These are phyloP conservation scores for Adiantum capillusveneris DNA, from an alignment of 75 land plant species.

Conservation along the genomic window DNA sequence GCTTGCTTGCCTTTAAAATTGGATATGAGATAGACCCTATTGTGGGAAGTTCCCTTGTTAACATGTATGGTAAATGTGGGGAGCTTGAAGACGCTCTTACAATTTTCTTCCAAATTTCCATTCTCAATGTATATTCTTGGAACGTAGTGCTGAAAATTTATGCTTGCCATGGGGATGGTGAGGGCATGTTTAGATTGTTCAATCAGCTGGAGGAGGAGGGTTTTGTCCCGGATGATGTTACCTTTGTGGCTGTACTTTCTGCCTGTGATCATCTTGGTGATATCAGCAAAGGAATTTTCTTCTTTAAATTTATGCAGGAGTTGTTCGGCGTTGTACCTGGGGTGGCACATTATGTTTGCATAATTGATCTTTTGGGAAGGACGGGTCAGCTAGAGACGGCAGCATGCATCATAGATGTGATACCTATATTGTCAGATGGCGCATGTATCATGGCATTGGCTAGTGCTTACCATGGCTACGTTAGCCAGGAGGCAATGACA, in stretches of 20 bases:
- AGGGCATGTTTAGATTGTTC: slow-evolving; percentile 1
- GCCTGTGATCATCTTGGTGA: slow-evolving; percentile 30
- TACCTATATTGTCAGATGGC: too few species aligned
- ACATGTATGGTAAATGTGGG: slow-evolving; percentile 41
- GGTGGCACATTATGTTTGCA: slow-evolving; percentile 15
- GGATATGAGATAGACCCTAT: slow-evolving; percentile 13
- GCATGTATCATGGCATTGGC: too few species aligned
- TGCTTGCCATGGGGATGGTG: slow-evolving; percentile 25
- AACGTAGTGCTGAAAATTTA: slow-evolving; percentile 26
- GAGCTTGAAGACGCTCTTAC: slow-evolving; percentile 12
- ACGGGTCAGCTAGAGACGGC: too few species aligned
- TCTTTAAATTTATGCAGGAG: slow-evolving; percentile 9
- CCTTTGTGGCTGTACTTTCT: slow-evolving; percentile 19
- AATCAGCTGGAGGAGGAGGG: not conserved
- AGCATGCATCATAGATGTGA: too few species aligned
- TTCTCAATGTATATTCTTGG: slow-evolving; percentile 12
- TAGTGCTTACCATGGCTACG: too few species aligned
- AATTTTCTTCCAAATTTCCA: slow-evolving; percentile 6
- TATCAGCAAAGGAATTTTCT: slow-evolving; percentile 1
- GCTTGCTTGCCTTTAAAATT: slow-evolving; percentile 13
- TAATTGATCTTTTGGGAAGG: slow-evolving; percentile 13
- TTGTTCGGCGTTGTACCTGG: slow-evolving; percentile 7
- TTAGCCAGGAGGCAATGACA: too few species aligned
- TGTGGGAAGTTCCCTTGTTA: slow-evolving; percentile 30
- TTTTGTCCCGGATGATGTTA: slow-evolving; percentile 19